phyloP scores from a whole-genome alignment of 345 rosid genomes.

The Salix koriyanagi region DNA sequence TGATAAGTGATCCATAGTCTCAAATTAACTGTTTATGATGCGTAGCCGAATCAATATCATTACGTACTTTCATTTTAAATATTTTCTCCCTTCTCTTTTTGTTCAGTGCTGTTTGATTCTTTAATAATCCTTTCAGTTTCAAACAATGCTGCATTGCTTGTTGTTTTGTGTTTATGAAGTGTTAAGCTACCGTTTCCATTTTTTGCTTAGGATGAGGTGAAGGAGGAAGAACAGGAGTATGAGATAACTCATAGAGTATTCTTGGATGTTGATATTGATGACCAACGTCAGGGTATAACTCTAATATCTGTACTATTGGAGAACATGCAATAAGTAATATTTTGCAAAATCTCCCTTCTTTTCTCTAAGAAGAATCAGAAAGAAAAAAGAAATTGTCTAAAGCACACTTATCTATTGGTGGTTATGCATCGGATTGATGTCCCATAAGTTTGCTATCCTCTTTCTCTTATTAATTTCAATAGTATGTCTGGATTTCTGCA shows the following conservation, averaged over 20 bases:
- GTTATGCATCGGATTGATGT: background rate
- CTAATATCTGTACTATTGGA: background rate
- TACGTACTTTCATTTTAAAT: background rate
- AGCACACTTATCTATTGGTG: background rate
- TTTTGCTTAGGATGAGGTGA: conserved; percentile 52
- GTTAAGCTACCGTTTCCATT: conserved; percentile 3
- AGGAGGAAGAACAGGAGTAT: conserved; percentile 43
- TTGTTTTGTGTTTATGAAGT: background rate
- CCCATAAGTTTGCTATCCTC: background rate
- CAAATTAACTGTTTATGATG: background rate
- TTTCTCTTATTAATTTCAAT: conserved; percentile 11
- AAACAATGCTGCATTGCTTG: background rate
- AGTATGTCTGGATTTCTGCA: conserved; percentile 28
- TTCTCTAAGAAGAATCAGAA: background rate
- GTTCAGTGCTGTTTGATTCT: background rate
- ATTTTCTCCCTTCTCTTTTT: background rate
- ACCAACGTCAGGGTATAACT: conserved; percentile 68
- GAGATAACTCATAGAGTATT: conserved; percentile 90
- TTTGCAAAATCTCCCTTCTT: background rate
- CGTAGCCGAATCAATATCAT: background rate
- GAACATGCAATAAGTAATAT: background rate
- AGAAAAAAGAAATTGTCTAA: background rate
- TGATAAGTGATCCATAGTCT: background rate
- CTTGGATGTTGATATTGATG: conserved; percentile 90
- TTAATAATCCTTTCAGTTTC: background rate